Evolutionary conservation across 2,329 filamentous ascomycete genomes (phyloP), one percentile per base, ranked within the genome.

Genomic region (Colletotrichum sp.): DNA sequence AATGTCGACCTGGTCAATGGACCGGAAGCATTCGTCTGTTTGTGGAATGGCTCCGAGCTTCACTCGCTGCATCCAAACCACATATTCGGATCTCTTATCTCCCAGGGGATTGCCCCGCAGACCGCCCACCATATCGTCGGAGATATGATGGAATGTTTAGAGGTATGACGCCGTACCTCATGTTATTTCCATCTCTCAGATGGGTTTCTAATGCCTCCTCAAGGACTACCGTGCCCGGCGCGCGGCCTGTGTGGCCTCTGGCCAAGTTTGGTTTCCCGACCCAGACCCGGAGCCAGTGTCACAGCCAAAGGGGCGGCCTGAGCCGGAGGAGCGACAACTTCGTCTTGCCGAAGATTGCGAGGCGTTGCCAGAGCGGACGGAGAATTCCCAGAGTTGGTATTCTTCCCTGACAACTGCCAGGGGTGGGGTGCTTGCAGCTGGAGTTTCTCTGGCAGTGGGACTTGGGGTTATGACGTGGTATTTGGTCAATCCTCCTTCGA

Each of bases 1-100:
- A 55, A 70, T 5, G 58, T 70, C 15, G 15, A 24, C 26, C 58
- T 70, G 13, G 13, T 38, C 32, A 48, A 70, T 28, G 68, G 58
- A 8, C 68, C 68, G 7, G 36, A 48, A 30, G 28, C 56, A 24
- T 70, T 70, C 28, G 68, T 70, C 28, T 70, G 56, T 15, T 61
- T 64, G n/a, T 70, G 68, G 68, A 70, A 62, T 16, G 68, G 68
- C 3, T 30, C 26, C 28, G 68, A 70, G 58, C 38, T 70, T n/a
- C 68, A 70, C 28, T 64, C 68, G 15, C 28, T 70, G 21, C 68
- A 70, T 36, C 68, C 68, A 12, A 70, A 70, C 6, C 68, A 70
- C 38, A 62, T 70, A 26, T 70, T 70, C 28, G 68, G 68, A 7
- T 52, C 58, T 6, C 21, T 70, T 21, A 70, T 64, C 58, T 70